Base-by-base conservation (phyloP, 2,329 filamentous ascomycete species). In the Fusarium denticulatum region DNA sequence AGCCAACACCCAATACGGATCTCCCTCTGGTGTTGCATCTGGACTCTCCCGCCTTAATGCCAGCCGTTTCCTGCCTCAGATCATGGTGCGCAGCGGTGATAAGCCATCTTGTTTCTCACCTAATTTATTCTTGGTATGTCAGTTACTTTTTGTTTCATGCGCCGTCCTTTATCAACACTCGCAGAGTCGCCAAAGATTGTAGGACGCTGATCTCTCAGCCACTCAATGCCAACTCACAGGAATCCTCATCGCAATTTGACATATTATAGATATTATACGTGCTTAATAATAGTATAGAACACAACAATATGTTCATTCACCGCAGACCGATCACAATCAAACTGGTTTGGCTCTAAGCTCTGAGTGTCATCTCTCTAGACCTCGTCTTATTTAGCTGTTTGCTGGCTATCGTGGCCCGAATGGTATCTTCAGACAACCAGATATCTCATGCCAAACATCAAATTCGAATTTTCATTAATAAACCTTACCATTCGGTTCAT, bases 81-180 rank as follows among this genome's bases (percentile, higher is more conserved):
- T 13, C 36, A 13, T 42, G 15, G 15, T 40, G 5, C 42, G 8
- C 20, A 13, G n/a, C 26, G 15, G 15, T 13, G 6, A 40, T 20
- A 40, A 9, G 3, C 14, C 34, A 28, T 40, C 15, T n/a, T 28
- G 42, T 39, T 13, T n/a, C 26, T 18, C 20, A 28, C 11, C 6
- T 30, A 2, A 10, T 30, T 10, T 13, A 28, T 6, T 6, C 7
- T 30, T 28, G 10, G 16, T 30, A 5, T 5, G 5, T 4, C 3
- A 30, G 24, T n/a, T 28, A 18, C 36, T 42, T 13, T 18, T 18
- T 6, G 11, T 42, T 40, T 14, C 15, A 42, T 40, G 11, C 3
- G 39, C n/a, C 8, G 15, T 42, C 50, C 14, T n/a, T n/a, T n/a
- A n/a, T n/a, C 26, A n/a, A 14, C 14, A 55, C 15, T 40, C 34